phyloP scores from a whole-genome alignment of 768 basidiomycete genomes.

The Pisolithus albus region DNA sequence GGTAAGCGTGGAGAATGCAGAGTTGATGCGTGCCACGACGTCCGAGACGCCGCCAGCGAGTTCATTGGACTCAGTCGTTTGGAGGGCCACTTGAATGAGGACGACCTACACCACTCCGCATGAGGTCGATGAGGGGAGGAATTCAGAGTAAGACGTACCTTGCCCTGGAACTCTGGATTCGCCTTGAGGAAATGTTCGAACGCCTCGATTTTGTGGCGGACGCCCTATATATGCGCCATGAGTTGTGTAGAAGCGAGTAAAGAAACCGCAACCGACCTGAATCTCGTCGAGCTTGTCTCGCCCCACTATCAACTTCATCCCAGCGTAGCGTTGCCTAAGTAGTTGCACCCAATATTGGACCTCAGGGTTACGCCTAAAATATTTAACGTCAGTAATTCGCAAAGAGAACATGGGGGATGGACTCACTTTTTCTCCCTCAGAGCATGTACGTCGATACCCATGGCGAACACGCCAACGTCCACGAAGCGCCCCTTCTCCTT shows the following conservation, averaged over 20 bases:
- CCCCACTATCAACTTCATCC: slow-evolving; percentile 83
- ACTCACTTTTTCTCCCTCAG: slow-evolving; percentile 61
- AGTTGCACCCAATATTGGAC: slow-evolving; percentile 78
- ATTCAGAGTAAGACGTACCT: slow-evolving; percentile 32
- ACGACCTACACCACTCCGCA: slow-evolving; percentile 44
- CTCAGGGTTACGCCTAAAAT: slow-evolving; percentile 57
- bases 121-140: background rate
- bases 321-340: slow-evolving; percentile 71
- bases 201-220: slow-evolving; percentile 75
- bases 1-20: slow-evolving; percentile 74
- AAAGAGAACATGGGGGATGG: slow-evolving; percentile 2
- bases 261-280: slow-evolving; percentile 36
- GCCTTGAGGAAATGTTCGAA: slow-evolving; percentile 79
- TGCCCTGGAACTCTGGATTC: slow-evolving; percentile 73
- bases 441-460: slow-evolving; percentile 77
- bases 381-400: slow-evolving; percentile 6
- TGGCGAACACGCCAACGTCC: slow-evolving; percentile 83
- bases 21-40: slow-evolving; percentile 70
- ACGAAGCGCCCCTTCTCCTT: slow-evolving; percentile 51
- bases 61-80: slow-evolving; percentile 74
- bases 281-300: slow-evolving; percentile 86
- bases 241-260: background rate
- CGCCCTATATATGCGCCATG: slow-evolving; percentile 40
- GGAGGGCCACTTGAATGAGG: slow-evolving; percentile 81
- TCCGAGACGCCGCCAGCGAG: slow-evolving; percentile 68